phyloP scores from a whole-genome alignment of 768 basidiomycete species.

The Tulasnella sp. region DNA sequence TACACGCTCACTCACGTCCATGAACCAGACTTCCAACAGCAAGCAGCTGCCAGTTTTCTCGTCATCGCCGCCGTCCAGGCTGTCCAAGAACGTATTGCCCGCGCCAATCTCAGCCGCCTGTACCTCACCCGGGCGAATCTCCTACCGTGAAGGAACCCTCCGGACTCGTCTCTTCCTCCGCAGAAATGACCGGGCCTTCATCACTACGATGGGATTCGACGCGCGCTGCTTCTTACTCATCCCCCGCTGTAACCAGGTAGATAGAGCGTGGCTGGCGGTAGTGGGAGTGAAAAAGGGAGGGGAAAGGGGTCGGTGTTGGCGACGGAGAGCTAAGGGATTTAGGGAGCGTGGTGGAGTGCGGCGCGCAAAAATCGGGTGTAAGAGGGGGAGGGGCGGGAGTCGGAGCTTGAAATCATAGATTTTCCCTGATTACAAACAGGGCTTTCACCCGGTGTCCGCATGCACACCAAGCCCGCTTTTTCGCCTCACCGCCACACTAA shows the following conservation, averaged over 20 bases:
- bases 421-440: no score
- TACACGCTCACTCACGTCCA: neutral
- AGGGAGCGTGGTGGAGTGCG: neutral
- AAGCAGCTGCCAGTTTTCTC: neutral
- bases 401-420: neutral
- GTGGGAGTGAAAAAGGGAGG: neutral
- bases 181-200: no score
- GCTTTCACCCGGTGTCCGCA: no score
- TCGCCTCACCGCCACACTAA: no score
- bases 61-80: neutral
- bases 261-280: neutral
- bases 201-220: neutral
- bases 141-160: neutral
- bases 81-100: neutral
- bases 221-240: neutral
- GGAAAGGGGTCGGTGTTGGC: neutral
- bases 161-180: no score
- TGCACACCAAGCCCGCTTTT: no score
- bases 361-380: neutral
- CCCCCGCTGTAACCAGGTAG: neutral
- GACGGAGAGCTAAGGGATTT: slow-evolving; percentile 2
- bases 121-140: neutral
- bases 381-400: neutral
- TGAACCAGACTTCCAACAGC: neutral
- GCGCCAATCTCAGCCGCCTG: neutral